Base-by-base conservation (phyloP, 139 green algal species). In the Diplosphaera chodatii region DNA sequence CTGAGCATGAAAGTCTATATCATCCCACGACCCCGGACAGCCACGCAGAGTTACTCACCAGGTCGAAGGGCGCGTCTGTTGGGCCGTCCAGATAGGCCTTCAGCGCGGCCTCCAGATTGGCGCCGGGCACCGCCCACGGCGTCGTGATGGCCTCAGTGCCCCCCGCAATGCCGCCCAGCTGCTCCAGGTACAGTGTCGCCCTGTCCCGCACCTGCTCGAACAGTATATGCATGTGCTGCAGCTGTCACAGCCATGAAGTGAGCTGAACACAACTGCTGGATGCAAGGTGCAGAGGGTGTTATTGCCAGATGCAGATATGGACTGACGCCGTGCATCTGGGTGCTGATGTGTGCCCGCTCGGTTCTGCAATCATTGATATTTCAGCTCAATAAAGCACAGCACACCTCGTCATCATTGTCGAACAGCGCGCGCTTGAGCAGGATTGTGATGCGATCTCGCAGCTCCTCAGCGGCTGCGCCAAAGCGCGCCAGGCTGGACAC, bases 401-500 rank as follows among this genome's bases (percentile, higher is more conserved):
- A 1, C 41, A 96, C 92, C 87, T 99, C 95, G 64, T 99, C 95
- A 67, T 99, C 95, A 63, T 92, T 96, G 80, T 99, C 95, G 41
- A 87, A 82, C 41, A 99, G 87, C n/a, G 92, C 92, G 10, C 95
- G 92, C 63, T 80, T 80, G 56, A 99, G 80, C 62, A 99, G 90
- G 37, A 92, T 74, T 23, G 93, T 63, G n/a, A 99, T 82, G 34
- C 92, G 89, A 18, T 80, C 77, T 5, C 80, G 78, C 63, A 97
- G 78, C 16, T 85, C 73, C 25, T 85, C 67, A 71, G 84, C 86
- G 1, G 71, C 40, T 0, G 86, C 85, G 18, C 91, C 95, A 86
- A 99, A 97, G 40, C 85, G 84, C 3, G 93, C 90, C 28, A 99
- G 86, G 8, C 90, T 86, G 56, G 77, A 88, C 28, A 99, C 90